phyloP scores from a whole-genome alignment of 495 filamentous ascomycete species.

The Parathielavia hyrcaniae region DNA sequence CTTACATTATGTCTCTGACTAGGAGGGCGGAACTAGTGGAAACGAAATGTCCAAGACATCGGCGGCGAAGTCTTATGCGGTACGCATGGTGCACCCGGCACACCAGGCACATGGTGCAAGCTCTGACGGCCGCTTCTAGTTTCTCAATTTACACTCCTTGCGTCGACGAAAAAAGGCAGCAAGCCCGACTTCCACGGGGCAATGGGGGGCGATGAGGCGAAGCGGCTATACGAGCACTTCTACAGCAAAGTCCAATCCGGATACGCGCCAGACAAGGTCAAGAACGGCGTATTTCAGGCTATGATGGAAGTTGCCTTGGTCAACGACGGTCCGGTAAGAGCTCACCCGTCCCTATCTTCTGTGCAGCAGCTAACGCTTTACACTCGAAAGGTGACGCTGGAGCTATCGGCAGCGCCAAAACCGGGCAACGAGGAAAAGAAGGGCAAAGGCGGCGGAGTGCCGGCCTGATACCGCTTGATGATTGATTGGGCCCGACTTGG shows the following conservation, averaged over 20 bases:
- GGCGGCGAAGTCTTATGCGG: constrained; percentile 85
- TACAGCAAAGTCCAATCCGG: constrained; percentile 64
- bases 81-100: constrained; percentile 36
- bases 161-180: constrained; percentile 84
- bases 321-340: constrained; percentile 87
- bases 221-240: constrained; percentile 75
- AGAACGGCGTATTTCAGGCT: constrained; percentile 92
- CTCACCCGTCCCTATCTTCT: neutral
- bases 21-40: constrained; percentile 63
- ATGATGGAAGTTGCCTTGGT: constrained; percentile 97
- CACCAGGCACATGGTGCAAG: neutral
- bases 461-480: neutral
- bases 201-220: constrained; percentile 67
- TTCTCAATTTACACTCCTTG: constrained; percentile 96
- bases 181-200: constrained; percentile 96
- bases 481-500: neutral
- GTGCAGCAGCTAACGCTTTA: constrained; percentile 8
- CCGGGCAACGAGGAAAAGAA: constrained; percentile 15
- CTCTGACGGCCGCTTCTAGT: constrained; percentile 47
- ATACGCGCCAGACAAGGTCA: constrained; percentile 71
- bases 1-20: constrained; percentile 16
- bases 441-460: neutral
- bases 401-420: constrained; percentile 29
- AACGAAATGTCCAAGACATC: constrained; percentile 77
- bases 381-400: constrained; percentile 37